phyloP scores from a whole-genome alignment of 139 green algal species.

The Edaphochlamys debaryana region DNA sequence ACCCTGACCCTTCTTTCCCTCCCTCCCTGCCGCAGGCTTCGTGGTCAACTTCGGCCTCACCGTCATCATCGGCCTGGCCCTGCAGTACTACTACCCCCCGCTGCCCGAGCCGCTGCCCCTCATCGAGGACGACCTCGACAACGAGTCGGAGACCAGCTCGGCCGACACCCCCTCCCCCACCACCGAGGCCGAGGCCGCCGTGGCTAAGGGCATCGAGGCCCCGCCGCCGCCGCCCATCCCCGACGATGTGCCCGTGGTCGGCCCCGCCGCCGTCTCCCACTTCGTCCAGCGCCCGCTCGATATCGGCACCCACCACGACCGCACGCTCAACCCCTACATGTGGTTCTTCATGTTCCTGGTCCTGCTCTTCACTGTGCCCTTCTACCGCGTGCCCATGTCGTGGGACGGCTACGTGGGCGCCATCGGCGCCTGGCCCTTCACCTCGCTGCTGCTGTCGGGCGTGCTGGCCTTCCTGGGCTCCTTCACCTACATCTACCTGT shows the following conservation, averaged over 20 bases:
- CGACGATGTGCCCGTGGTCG: not conserved
- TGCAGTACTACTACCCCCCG: constrained; percentile 28
- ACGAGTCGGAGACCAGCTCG: not conserved
- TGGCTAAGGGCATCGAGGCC: constrained; percentile 5
- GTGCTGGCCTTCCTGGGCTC: constrained; percentile 39
- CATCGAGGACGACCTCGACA: not conserved
- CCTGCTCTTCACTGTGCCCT: constrained; percentile 61
- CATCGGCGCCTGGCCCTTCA: constrained; percentile 60
- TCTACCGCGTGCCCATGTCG: constrained; percentile 48
- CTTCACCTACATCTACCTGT: constrained; percentile 47
- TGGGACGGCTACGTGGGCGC: constrained; percentile 49
- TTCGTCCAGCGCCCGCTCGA: constrained; percentile 42
- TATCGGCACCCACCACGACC: constrained; percentile 46
- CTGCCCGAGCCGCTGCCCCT: constrained; percentile 3
- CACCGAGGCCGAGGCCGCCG: not conserved
- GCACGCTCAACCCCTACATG: constrained; percentile 31
- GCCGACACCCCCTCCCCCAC: not conserved
- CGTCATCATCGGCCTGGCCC: constrained; percentile 41
- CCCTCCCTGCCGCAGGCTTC: constrained; percentile 27
- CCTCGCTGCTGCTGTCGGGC: constrained; percentile 53
- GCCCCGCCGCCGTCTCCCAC: no score
- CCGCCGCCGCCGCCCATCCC: not conserved
- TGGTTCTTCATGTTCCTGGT: constrained; percentile 20
- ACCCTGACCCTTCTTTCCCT: no score
- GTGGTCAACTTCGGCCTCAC: constrained; percentile 56